phyloP scores from a whole-genome alignment of 495 filamentous ascomycete genomes.

The Hyaloscypha hepaticicola region DNA sequence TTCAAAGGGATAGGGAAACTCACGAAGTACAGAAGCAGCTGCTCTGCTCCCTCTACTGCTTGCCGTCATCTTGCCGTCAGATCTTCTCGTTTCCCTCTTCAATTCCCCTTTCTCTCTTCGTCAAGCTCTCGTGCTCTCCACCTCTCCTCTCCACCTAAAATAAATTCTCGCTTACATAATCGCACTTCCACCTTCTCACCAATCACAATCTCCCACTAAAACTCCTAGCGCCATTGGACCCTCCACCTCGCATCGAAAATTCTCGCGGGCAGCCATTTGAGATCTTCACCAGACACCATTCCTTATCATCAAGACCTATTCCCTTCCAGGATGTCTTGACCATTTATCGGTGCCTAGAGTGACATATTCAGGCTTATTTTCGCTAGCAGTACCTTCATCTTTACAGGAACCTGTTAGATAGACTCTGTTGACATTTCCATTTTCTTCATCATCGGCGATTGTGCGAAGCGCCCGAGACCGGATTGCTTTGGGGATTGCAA shows the following conservation, averaged over 20 bases:
- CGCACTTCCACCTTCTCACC: not conserved
- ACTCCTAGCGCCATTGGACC: not conserved
- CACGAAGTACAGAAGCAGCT: slow-evolving; percentile 40
- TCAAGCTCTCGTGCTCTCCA: not conserved
- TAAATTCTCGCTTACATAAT: slow-evolving; percentile 24
- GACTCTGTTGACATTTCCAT: slow-evolving; percentile 28
- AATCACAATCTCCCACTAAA: not conserved
- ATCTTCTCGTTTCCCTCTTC: slow-evolving; percentile 10
- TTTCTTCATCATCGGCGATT: not conserved
- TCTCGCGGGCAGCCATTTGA: slow-evolving; percentile 1
- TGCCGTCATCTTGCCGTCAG: slow-evolving; percentile 42
- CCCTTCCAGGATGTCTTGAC: slow-evolving; percentile 32
- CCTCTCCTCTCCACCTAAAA: not conserved
- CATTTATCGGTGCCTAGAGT: slow-evolving; percentile 36
- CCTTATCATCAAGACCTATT: slow-evolving; percentile 37
- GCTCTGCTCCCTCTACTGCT: slow-evolving; percentile 48
- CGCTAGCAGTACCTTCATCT: slow-evolving; percentile 35
- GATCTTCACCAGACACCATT: slow-evolving; percentile 26
- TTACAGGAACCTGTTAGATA: slow-evolving; percentile 36
- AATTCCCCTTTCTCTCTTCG: not conserved
- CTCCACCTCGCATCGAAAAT: not conserved
- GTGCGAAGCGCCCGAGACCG: not conserved
- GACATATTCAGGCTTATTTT: slow-evolving; percentile 33
- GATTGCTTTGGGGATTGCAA: too few relatives aligned
- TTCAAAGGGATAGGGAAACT: slow-evolving; percentile 5